Evolutionary conservation across 352 stramenopile genomes (phyloP), one percentile per base, ranked within the genome.

Genomic region (Saprolegnia parasitica): DNA sequence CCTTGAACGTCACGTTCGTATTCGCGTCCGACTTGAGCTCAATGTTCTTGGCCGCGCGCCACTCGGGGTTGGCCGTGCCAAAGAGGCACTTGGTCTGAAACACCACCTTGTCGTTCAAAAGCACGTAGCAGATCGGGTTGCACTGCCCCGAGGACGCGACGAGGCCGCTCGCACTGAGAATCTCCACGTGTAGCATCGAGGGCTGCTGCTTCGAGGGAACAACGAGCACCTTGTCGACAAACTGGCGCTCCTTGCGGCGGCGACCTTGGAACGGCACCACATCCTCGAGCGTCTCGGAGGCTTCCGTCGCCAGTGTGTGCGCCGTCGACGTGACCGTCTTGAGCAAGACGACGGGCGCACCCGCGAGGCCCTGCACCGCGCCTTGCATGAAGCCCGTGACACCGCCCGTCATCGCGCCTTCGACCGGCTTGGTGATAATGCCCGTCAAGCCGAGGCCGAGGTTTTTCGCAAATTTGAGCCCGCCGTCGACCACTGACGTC

Each of bases 391-490:
- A 76, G 26, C 87, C 87, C 6, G 80, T 87, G 29, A 95, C 80
- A 13, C 87, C 87, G 21, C 87, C 84, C 63, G 80, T 88, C 62
- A 88, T 89, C 9, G 85, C 85, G 10, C 87, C 87, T 74, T 95
- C 80, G 0, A 93, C 84, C n/a, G 85, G 87, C 71, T 93, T 95
- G 1, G 84, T 93, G 64, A 93, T 90, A 60, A 95, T 93, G 9
- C 86, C 85, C 29, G 85, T 93, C n/a, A 95, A 73, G 0, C 87
- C 87, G 54, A 89, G 89, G 23, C 87, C 85, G 11, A 95, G 72
- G 46, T 95, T 85, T 67, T 95, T 95, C 0, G 84, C 85, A 71
- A 95, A 93, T 66, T 92, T 90, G 39, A 95, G 72, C 1, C 84
- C 84, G 68, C 79, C 84, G 64, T 83, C 86, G 13, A 73, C 16